Conservation (phyloP, 2,329 filamentous ascomycete genomes). For the Claviceps pazoutovae region DNA sequence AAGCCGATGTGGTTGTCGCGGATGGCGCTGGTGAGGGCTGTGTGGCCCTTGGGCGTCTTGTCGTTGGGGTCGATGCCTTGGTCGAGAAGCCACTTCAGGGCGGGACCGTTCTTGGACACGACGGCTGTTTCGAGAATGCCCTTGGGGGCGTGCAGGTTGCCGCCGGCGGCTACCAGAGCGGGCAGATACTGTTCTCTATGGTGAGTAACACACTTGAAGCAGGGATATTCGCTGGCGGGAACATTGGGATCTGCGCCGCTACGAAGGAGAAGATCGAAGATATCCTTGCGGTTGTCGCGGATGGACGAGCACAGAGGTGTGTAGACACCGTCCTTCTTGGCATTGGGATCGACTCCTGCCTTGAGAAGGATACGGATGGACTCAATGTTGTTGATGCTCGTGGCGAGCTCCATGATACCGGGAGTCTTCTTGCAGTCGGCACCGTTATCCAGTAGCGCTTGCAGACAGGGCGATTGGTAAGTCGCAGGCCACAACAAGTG, state of each 20-base stretch:
- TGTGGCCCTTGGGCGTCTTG: constrained; percentile 40
- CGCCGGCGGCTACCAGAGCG: constrained; percentile 44
- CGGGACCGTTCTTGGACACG: constrained; percentile 45
- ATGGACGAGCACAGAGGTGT: constrained; percentile 56
- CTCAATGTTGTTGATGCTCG: constrained; percentile 49
- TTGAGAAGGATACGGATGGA: constrained; percentile 43
- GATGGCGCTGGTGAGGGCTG: constrained; percentile 53
- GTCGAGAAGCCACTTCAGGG: constrained; percentile 45
- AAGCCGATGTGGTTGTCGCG: constrained; percentile 43
- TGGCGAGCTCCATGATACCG: constrained; percentile 50
- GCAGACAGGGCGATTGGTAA: constrained; percentile 43
- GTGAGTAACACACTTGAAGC: constrained; percentile 56
- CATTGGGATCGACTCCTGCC: constrained; percentile 45
- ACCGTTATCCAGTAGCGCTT: constrained; percentile 43
- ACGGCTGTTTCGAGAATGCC: constrained; percentile 55
- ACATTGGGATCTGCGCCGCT: constrained; percentile 49
- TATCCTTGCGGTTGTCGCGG: constrained; percentile 48
- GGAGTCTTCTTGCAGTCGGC: constrained; percentile 46
- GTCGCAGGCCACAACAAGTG: constrained; percentile 54
- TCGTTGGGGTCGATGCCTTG: constrained; percentile 47
- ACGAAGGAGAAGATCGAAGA: constrained; percentile 43
- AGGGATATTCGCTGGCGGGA: constrained; percentile 48
- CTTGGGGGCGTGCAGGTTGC: constrained; percentile 42
- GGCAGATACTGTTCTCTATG: constrained; percentile 47
- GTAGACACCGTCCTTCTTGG: constrained; percentile 51